A percentile compares a stretch with the other conserved stretches of the same genome.
phyloP scores from a whole-genome alignment of 495 filamentous ascomycete genomes.

The Penicillium silybi region DNA sequence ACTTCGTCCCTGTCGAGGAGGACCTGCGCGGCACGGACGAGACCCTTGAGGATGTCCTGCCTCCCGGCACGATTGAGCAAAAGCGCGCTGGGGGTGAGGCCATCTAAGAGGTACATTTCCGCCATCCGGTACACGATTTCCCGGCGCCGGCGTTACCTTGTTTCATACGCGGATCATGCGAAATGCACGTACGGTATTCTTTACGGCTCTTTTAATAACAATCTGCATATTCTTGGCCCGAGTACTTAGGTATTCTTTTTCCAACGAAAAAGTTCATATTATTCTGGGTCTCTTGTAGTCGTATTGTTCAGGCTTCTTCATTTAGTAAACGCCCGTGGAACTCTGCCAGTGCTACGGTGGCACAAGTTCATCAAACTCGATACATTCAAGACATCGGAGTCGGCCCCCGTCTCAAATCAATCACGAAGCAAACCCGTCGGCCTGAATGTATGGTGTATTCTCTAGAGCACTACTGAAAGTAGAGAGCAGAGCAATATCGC shows the following conservation, averaged over 20 bases:
- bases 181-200: neutral
- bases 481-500: neutral
- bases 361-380: neutral
- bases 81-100: slow-evolving; percentile 9
- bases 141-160: neutral
- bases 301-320: neutral
- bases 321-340: neutral
- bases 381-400: neutral
- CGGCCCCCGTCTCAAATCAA: neutral
- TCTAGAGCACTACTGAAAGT: neutral
- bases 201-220: neutral
- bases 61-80: slow-evolving; percentile 13
- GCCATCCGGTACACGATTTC: neutral
- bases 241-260: neutral
- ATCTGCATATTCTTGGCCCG: neutral
- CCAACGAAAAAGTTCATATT: neutral
- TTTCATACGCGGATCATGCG: neutral
- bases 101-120: slow-evolving; percentile 1
- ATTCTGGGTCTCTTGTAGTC: neutral
- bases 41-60: slow-evolving; percentile 62
- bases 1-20: slow-evolving; percentile 65
- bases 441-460: neutral
- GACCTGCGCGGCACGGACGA: slow-evolving; percentile 75
- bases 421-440: neutral
- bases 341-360: neutral